phyloP scores from a whole-genome alignment of 768 basidiomycete species.

The Rhodocollybia butyracea region DNA sequence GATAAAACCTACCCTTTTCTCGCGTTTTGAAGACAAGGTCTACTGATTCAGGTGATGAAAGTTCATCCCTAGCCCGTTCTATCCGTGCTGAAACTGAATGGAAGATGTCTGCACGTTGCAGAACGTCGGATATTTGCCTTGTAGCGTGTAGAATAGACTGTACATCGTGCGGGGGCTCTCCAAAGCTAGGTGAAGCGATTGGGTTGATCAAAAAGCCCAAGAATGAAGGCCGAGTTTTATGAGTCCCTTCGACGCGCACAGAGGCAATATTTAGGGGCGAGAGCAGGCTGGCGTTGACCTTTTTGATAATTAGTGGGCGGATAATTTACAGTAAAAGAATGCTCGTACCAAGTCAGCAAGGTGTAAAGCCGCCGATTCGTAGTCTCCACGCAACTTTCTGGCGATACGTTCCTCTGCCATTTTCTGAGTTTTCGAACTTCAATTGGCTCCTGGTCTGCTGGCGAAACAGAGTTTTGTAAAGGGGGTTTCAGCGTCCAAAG shows the following conservation, averaged over 20 bases:
- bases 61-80: constrained; percentile 49
- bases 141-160: constrained; percentile 70
- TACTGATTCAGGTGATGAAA: constrained; percentile 59
- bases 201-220: constrained; percentile 78
- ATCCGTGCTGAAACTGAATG: constrained; percentile 59
- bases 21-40: constrained; percentile 77
- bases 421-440: constrained; percentile 55
- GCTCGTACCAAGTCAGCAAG: constrained; percentile 60
- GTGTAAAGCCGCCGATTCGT: constrained; percentile 64
- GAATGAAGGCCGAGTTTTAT: constrained; percentile 73
- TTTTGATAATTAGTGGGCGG: not conserved
- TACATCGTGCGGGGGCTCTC: constrained; percentile 29
- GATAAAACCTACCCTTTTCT: constrained; percentile 72
- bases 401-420: constrained; percentile 77
- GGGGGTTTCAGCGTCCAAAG: constrained; percentile 33
- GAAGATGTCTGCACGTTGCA: constrained; percentile 80
- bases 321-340: not conserved
- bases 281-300: not conserved
- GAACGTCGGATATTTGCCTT: constrained; percentile 57
- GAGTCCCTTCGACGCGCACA: constrained; percentile 79
- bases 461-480: constrained; percentile 49
- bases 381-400: constrained; percentile 69
- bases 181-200: constrained; percentile 26
- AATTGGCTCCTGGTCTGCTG: constrained; percentile 54
- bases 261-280: constrained; percentile 65